A percentile compares a stretch with the other conserved stretches of the same genome.
phyloP scores from a whole-genome alignment of 208 protist genomes.

The Naegleria lovaniensis region DNA sequence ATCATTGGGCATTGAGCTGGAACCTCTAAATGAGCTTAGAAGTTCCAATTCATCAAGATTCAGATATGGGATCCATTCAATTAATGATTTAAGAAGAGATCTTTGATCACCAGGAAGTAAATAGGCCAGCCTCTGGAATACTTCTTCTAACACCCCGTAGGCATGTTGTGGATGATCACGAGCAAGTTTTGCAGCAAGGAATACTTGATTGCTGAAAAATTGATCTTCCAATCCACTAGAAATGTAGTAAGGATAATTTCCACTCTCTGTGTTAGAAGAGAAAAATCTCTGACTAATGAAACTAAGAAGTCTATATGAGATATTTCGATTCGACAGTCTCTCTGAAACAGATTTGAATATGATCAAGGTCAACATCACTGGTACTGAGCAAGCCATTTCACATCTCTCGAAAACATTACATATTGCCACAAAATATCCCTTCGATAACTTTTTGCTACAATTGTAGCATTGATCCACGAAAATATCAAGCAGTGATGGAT shows the following conservation, averaged over 20 bases:
- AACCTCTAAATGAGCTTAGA: not conserved
- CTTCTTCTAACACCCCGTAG: not conserved
- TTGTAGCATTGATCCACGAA: slow-evolving; percentile 10
- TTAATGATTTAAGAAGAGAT: not conserved
- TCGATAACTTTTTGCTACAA: not conserved
- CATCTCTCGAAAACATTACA: not conserved
- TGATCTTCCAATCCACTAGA: not conserved
- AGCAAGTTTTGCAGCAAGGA: not conserved
- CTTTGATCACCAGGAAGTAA: not conserved
- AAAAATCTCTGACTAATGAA: slow-evolving; percentile 3
- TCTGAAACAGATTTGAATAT: not conserved
- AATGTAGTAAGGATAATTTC: slow-evolving; percentile 1
- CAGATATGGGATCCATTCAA: not conserved
- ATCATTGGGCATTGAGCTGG: not conserved
- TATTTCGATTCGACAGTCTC: not conserved
- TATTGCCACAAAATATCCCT: slow-evolving; percentile 13
- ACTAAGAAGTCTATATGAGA: not conserved
- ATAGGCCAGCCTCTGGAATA: not conserved
- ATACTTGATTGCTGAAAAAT: not conserved
- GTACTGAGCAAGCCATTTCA: not conserved
- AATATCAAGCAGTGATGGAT: not conserved
- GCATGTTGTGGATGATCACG: not conserved
- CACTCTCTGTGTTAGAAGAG: not conserved
- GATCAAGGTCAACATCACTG: not conserved
- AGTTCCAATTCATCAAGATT: not conserved